Percentiles rank a stretch among this genome's conserved stretches.
Evolutionary conservation across 1,139 yeast species (phyloP).

Genomic region (Sugiyamaella neomexicana): DNA sequence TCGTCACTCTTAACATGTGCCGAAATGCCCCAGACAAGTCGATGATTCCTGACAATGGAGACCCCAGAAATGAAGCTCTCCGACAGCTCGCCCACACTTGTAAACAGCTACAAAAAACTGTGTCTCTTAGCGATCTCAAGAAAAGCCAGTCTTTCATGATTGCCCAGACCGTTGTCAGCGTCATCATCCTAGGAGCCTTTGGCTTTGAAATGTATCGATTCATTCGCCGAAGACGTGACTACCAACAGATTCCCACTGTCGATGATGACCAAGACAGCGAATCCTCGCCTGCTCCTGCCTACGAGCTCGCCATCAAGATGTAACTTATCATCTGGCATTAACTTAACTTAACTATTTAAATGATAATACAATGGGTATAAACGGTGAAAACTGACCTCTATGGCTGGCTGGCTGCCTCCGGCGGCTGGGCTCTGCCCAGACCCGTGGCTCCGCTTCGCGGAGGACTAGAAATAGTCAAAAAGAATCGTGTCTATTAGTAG

Average conservation of each 20-base stretch:
- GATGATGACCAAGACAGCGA: constrained; percentile 1
- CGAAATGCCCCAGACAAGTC: not conserved
- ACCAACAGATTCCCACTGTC: constrained; percentile 1
- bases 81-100: constrained; percentile 1
- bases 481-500: too few species aligned
- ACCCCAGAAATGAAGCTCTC: constrained; percentile 1
- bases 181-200: constrained; percentile 8
- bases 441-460: not conserved
- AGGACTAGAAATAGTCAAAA: not conserved
- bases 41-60: constrained; percentile 3
- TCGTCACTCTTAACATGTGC: constrained; percentile 6
- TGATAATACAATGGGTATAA: not conserved
- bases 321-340: not conserved
- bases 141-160: constrained; percentile 3
- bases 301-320: constrained; percentile 1
- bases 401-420: not conserved
- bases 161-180: constrained; percentile 9
- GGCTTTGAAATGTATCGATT: constrained; percentile 13
- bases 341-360: not conserved
- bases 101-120: not conserved
- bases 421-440: not conserved
- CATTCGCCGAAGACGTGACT: constrained; percentile 15
- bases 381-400: not conserved
- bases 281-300: constrained; percentile 14
- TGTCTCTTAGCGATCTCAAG: constrained; percentile 1